Evolutionary conservation across 177 flowering plant species (phyloP).

Genomic region (Vitis hybrid): DNA sequence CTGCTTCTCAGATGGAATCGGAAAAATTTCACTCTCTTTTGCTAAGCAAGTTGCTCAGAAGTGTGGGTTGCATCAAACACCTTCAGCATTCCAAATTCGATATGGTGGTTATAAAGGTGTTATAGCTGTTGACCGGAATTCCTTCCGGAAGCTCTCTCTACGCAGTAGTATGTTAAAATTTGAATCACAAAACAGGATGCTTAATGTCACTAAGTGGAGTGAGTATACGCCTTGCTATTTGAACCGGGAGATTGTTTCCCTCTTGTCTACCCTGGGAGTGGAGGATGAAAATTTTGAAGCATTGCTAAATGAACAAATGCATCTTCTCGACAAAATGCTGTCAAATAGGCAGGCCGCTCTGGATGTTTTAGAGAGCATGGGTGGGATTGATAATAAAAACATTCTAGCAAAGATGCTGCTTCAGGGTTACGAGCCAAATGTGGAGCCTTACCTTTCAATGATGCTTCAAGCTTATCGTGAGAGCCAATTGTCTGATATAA

Average conservation of each 20-base stretch:
- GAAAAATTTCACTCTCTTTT: constrained; percentile 74
- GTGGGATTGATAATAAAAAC: constrained; percentile 34
- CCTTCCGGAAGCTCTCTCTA: constrained; percentile 76
- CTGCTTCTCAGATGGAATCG: constrained; percentile 98
- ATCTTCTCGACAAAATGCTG: constrained; percentile 55
- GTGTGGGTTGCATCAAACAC: constrained; percentile 57
- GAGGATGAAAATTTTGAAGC: constrained; percentile 53
- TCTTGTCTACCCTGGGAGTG: constrained; percentile 84
- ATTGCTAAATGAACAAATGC: constrained; percentile 59
- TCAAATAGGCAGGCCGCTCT: constrained; percentile 57
- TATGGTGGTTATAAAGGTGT: constrained; percentile 99
- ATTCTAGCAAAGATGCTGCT: constrained; percentile 62
- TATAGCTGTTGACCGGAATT: constrained; percentile 74
- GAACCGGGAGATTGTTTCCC: constrained; percentile 79
- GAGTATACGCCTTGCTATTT: constrained; percentile 81
- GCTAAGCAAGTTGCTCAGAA: constrained; percentile 69
- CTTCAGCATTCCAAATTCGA: constrained; percentile 96
- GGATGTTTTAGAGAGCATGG: constrained; percentile 49
- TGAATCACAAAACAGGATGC: constrained; percentile 80
- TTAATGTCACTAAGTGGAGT: constrained; percentile 74
- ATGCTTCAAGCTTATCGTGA: constrained; percentile 71
- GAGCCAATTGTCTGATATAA: constrained; percentile 60
- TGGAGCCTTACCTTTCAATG: constrained; percentile 86
- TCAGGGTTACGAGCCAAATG: constrained; percentile 70
- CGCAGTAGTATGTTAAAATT: constrained; percentile 88